Evolutionary conservation across 148 eudicot genomes (phyloP), one percentile per base, ranked within the genome.

Genomic region (Polygonum maritimum): DNA sequence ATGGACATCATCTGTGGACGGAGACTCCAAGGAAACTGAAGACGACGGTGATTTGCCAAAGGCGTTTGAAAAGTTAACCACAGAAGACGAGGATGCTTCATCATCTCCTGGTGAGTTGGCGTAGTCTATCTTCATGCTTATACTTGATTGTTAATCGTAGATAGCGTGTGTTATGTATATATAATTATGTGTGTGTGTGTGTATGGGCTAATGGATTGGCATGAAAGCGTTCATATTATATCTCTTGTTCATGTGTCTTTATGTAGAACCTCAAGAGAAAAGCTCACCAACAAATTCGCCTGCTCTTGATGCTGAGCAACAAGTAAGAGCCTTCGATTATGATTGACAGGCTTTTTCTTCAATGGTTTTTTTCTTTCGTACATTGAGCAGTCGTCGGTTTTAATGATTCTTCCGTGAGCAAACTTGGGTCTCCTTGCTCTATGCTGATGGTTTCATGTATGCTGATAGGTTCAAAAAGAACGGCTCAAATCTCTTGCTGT

Each of bases 401-500:
- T 26, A 0, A 18, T 7, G 4, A 7, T 57, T 21, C 31, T 57
- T 21, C 14, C 5, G 31, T 9, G 33, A 22, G 21, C 63, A 57
- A 57, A 57, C 9, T 57, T 22, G 31, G 12, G 9, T 57, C 1
- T 6, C 63, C 31, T 57, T 57, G 63, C 5, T 19, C 21, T 15
- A 14, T 51, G 55, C 16, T 51, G 55, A 15, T 51, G 16, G 55
- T 51, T 51, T 51, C 16, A 3, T 51, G 19, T 44, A 44, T 44
- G 47, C 47, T 10, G 47, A 35, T 78, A 94, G 97, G 90, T 86
- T 69, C 87, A 87, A 51, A 91, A 82, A 79, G 91, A 90, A 77
- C 85, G 97, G 77, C 73, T 79, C 9, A 95, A 89, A 81, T 83
- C 91, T 36, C 89, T 95, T 63, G 92, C 98, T 47, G 85, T 89